Percentiles rank a stretch among this genome's conserved stretches.
These are phyloP conservation scores for Trichophyton verrucosum DNA, from an alignment of 2,329 filamentous ascomycete genomes.

Conservation along the genomic window DNA sequence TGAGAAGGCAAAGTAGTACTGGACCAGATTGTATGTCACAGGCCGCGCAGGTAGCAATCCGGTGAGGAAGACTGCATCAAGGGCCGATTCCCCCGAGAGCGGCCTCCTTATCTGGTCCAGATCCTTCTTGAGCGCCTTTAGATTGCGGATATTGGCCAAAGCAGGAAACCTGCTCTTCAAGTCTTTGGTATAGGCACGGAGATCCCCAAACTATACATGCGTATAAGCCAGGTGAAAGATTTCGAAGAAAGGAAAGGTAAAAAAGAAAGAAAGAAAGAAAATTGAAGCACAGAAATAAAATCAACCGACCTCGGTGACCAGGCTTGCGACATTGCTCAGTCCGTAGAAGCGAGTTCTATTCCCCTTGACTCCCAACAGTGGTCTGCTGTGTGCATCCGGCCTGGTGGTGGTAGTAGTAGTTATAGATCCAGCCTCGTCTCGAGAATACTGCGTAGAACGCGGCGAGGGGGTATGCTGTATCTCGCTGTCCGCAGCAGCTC, in stretches of 20 bases:
- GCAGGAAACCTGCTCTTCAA: slow-evolving; percentile 26
- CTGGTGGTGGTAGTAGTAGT: neutral
- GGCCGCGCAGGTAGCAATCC: slow-evolving; percentile 25
- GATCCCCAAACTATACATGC: slow-evolving; percentile 25
- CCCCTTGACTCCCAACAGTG: slow-evolving; percentile 13
- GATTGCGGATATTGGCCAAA: slow-evolving; percentile 21
- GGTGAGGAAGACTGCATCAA: slow-evolving; percentile 21
- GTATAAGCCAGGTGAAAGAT: neutral
- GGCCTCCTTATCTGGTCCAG: slow-evolving; percentile 13
- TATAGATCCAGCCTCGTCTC: neutral
- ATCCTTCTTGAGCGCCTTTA: slow-evolving; percentile 20
- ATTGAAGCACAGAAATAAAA: neutral
- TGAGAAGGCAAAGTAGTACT: slow-evolving; percentile 29
- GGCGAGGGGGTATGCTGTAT: neutral
- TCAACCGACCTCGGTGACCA: slow-evolving; percentile 27
- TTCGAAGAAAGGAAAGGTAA: neutral
- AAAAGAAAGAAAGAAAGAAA: neutral
- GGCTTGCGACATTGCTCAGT: slow-evolving; percentile 28
- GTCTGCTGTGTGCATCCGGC: neutral
- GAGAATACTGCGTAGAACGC: neutral
- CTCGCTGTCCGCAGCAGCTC: neutral
- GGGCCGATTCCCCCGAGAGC: slow-evolving; percentile 22
- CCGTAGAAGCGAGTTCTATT: slow-evolving; percentile 32
- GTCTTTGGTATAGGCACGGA: slow-evolving; percentile 27
- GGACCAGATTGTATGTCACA: slow-evolving; percentile 27